Evolutionary conservation across 192 early-diverging fungal genomes (phyloP), one percentile per base, ranked within the genome.

Genomic region (Mortierella alpina): DNA sequence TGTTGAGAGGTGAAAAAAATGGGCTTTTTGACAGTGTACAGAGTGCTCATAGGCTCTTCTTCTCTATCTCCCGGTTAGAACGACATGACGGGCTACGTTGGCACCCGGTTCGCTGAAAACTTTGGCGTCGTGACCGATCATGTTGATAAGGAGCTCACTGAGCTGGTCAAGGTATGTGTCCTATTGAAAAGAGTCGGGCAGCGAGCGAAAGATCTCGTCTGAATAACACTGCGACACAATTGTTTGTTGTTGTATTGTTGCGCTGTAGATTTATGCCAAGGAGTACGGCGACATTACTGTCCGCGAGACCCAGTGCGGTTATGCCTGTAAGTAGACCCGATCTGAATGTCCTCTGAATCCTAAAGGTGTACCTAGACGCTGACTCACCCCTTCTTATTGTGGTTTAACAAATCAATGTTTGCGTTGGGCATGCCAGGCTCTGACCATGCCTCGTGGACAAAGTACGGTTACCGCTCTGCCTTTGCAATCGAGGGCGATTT

Each of bases 61-160:
- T 50, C 50, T 59, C 2, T 44, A 11, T 58, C 0, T 18, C 23
- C 10, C 49, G 6, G 31, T 7, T 82, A 90, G 82, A 87, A 88
- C 39, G 97, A 99, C 75, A 99, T 99, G 97, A 97, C 96, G 13
- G 97, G 96, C 22, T 99, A 93, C 72, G 72, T 88, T 80, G 75
- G 86, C 55, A 61, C 83, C 54, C 85, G 90, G 63, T 72, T 64
- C 59, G 79, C 79, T 20, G 91, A 91, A 73, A 72, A 89, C 12
- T 87, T 97, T 75, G 97, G 93, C 39, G 87, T 99, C 42, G 87
- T 95, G 42, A 86, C 90, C 17, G 97, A 99, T 84, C 90, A 86
- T 83, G 93, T 95, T 2, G 92, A 97, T 78, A 64, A 81, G 0
- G 86, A 87, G 56, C 72, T 87, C 47, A 85, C 86, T 40, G 71